Evolutionary conservation across 768 basidiomycete genomes (phyloP).

Genomic region (Daedalea quercina): DNA sequence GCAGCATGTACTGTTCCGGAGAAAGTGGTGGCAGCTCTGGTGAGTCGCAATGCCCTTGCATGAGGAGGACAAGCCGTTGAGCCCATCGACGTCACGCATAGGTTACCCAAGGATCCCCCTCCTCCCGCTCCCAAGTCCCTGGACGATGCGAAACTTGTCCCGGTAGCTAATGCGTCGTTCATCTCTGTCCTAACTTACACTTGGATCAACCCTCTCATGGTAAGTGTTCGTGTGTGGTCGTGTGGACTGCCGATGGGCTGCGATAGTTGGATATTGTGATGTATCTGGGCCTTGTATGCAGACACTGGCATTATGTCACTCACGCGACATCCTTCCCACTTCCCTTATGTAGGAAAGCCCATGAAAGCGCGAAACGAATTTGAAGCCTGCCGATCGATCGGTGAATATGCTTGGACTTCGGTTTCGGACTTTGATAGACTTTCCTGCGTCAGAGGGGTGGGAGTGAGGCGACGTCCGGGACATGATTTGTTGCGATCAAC

Average conservation of each 20-base stretch:
- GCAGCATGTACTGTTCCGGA: constrained; percentile 32
- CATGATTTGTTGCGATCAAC: neutral
- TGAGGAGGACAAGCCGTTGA: neutral
- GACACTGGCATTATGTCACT: neutral
- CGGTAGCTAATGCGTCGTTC: constrained; percentile 50
- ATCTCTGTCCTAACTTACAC: constrained; percentile 55
- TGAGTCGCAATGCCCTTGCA: constrained; percentile 12
- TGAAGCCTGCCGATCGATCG: neutral
- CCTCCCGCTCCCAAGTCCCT: constrained; percentile 48
- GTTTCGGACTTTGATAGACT: too few relatives aligned
- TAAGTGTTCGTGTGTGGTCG: constrained; percentile 6
- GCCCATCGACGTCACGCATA: constrained; percentile 13
- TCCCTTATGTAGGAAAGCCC: neutral
- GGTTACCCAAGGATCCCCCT: constrained; percentile 56
- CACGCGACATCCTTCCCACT: neutral
- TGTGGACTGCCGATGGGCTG: neutral
- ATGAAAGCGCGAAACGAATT: neutral
- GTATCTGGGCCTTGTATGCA: neutral
- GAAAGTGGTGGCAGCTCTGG: constrained; percentile 53
- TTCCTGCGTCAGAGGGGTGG: neutral
- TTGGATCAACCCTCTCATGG: constrained; percentile 62
- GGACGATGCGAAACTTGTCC: constrained; percentile 55
- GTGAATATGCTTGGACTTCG: neutral
- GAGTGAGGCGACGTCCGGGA: neutral
- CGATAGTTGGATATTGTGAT: neutral